phyloP scores from a whole-genome alignment of 2,329 filamentous ascomycete species.

The Aspergillus sp. region DNA sequence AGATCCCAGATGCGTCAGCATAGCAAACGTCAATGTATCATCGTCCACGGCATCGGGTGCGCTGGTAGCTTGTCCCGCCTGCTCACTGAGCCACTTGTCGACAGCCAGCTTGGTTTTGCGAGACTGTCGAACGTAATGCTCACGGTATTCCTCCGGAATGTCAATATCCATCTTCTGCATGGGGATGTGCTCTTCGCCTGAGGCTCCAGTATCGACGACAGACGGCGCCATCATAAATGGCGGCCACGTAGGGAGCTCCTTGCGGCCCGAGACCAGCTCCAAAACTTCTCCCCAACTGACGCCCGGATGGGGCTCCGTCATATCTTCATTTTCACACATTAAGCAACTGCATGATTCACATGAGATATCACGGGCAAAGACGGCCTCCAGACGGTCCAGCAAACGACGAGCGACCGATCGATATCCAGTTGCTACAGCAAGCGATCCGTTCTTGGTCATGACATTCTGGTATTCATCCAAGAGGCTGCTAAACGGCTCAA shows the following conservation, averaged over 20 bases:
- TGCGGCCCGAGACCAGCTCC: conserved; percentile 82
- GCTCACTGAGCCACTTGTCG: conserved; percentile 79
- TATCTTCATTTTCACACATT: conserved; percentile 66
- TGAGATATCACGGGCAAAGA: conserved; percentile 88
- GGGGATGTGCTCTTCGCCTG: conserved; percentile 47
- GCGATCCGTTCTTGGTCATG: conserved; percentile 72
- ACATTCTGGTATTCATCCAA: conserved; percentile 82
- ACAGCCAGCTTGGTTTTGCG: conserved; percentile 89
- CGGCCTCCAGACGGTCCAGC: conserved; percentile 83
- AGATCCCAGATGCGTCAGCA: conserved; percentile 75
- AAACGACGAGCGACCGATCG: conserved; percentile 85
- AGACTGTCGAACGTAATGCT: conserved; percentile 85
- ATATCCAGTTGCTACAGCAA: conserved; percentile 93
- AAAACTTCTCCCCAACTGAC: conserved; percentile 94
- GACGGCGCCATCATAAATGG: conserved; percentile 69
- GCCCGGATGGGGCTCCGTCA: conserved; percentile 52
- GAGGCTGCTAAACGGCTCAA: conserved; percentile 73
- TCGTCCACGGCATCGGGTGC: conserved; percentile 87
- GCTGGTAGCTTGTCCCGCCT: conserved; percentile 64
- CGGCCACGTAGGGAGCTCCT: conserved; percentile 81
- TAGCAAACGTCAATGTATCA: conserved; percentile 87
- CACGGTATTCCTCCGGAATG: conserved; percentile 85
- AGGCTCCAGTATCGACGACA: conserved; percentile 49
- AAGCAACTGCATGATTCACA: conserved; percentile 77
- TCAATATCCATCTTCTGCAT: conserved; percentile 85